A percentile compares a stretch with the other conserved stretches of the same genome.
These are phyloP conservation scores for Fusarium sp. DNA, from an alignment of 2,329 filamentous ascomycete genomes.

Conservation along the genomic window DNA sequence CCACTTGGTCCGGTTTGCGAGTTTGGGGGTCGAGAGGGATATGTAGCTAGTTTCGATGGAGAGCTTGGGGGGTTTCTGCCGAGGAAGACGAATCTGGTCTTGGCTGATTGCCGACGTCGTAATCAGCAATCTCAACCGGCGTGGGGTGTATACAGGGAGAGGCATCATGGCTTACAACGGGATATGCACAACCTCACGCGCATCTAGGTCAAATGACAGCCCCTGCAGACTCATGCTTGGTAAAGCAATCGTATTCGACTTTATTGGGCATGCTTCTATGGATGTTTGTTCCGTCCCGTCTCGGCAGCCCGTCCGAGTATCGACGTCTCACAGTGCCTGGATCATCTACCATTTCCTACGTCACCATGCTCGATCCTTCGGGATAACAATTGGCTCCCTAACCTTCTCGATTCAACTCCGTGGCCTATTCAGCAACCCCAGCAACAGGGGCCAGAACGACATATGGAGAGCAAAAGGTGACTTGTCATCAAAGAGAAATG, in stretches of 20 bases:
- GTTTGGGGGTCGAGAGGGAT: conserved; percentile 25
- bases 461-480: background rate
- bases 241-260: background rate
- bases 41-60: conserved; percentile 15
- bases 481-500: background rate
- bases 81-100: background rate
- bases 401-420: background rate
- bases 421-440: background rate
- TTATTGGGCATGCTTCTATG: background rate
- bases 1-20: conserved; percentile 19
- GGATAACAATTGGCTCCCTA: background rate
- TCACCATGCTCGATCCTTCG: background rate
- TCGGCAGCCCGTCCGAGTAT: background rate
- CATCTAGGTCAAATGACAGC: conserved; percentile 27
- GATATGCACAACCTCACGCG: conserved; percentile 10
- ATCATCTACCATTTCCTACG: background rate
- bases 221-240: conserved; percentile 3
- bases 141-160: conserved; percentile 10
- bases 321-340: background rate
- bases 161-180: background rate
- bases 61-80: conserved; percentile 1
- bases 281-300: background rate
- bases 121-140: conserved; percentile 7
- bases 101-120: background rate
- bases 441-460: background rate